Percentiles rank a stretch among this genome's conserved stretches.
Conservation (phyloP, 139 green algal genomes). For the Chlorella sorokiniana region DNA sequence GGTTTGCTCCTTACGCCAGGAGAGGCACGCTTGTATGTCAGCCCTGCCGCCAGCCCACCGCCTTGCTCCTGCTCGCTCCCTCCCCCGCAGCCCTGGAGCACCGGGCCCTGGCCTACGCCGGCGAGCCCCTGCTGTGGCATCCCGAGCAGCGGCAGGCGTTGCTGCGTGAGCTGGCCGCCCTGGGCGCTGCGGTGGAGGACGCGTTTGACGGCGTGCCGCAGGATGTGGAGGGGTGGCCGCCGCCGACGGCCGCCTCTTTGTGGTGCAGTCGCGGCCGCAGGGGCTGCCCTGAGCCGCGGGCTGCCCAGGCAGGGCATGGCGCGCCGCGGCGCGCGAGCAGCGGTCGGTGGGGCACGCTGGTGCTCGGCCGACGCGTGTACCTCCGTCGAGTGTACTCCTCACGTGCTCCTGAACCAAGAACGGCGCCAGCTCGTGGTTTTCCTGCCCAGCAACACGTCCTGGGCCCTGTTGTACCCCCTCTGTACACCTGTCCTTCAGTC, state of each 20-base stretch:
- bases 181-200: slow-evolving; percentile 61
- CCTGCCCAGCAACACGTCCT: too few species aligned
- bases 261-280: slow-evolving; percentile 85
- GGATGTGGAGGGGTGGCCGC: slow-evolving; percentile 82
- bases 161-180: slow-evolving; percentile 52
- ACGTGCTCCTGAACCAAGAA: too few species aligned
- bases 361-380: too few species aligned
- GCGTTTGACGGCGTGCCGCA: slow-evolving; percentile 59
- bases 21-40: too few species aligned
- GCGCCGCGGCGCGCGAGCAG: too few species aligned
- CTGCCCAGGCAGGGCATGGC: not conserved
- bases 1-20: too few species aligned
- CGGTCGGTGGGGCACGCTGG: not conserved
- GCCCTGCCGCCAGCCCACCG: too few species aligned
- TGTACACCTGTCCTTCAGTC: too few species aligned
- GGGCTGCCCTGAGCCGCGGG: slow-evolving; percentile 43
- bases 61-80: not conserved
- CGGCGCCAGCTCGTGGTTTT: too few species aligned
- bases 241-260: slow-evolving; percentile 53
- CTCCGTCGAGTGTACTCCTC: too few species aligned
- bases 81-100: slow-evolving; percentile 43
- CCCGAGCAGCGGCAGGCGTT: slow-evolving; percentile 49
- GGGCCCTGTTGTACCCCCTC: too few species aligned
- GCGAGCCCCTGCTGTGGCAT: slow-evolving; percentile 77
- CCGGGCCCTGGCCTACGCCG: slow-evolving; percentile 57